phyloP scores from a whole-genome alignment of 2,329 filamentous ascomycete species.

The Aplosporella prunicola region DNA sequence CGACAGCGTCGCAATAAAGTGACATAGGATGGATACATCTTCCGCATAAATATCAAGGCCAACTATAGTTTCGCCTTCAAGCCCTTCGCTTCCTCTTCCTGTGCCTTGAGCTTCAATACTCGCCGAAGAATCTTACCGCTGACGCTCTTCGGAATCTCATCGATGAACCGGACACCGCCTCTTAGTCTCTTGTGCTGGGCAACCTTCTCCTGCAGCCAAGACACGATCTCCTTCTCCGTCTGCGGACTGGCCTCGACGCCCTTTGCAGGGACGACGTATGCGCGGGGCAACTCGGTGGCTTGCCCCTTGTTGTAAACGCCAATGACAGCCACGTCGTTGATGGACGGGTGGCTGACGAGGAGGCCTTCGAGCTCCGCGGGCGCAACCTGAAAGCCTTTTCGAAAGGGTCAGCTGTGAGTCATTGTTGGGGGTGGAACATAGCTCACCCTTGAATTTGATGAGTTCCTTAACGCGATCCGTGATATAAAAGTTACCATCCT shows the following conservation, averaged over 20 bases:
- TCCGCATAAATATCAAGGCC: too few species aligned
- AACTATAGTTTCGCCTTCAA: conserved; percentile 37
- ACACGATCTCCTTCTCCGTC: conserved; percentile 30
- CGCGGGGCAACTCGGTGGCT: conserved; percentile 36
- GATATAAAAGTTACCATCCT: conserved; percentile 75
- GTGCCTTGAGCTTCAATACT: conserved; percentile 34
- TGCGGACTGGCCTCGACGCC: conserved; percentile 23
- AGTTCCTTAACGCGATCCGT: conserved; percentile 58
- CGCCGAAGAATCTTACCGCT: conserved; percentile 40
- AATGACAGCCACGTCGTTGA: conserved; percentile 38
- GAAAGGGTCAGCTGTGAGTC: neutral
- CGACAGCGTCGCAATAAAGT: too few species aligned
- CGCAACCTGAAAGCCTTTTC: conserved; percentile 35
- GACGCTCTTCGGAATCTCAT: conserved; percentile 40
- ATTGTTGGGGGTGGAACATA: neutral
- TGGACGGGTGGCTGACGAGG: conserved; percentile 31
- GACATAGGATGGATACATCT: too few species aligned
- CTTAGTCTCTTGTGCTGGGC: conserved; percentile 39
- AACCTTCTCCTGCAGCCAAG: conserved; percentile 34
- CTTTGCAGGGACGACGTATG: conserved; percentile 26
- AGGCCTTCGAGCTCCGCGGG: conserved; percentile 40
- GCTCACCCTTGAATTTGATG: conserved; percentile 31
- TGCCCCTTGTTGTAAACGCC: conserved; percentile 36
- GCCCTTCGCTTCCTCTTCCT: conserved; percentile 29
- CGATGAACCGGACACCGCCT: conserved; percentile 37